A percentile compares a stretch with the other conserved stretches of the same genome.
These are phyloP conservation scores for Phoma sp. DNA, from an alignment of 2,329 filamentous ascomycete species.

Conservation along the genomic window DNA sequence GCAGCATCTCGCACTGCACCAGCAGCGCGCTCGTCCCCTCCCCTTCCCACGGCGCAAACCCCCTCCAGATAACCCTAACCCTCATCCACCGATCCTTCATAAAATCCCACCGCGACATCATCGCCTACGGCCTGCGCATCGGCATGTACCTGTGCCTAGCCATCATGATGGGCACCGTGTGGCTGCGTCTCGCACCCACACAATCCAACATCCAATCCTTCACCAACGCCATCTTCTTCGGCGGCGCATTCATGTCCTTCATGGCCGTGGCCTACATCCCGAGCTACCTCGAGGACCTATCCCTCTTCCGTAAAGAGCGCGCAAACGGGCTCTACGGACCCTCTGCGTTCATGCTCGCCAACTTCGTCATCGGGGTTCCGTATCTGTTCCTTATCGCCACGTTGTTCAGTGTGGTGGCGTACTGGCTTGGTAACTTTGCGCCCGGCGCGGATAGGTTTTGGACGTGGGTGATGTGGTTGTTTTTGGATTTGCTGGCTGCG, in stretches of 20 bases:
- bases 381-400: constrained; percentile 80
- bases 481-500: constrained; percentile 81
- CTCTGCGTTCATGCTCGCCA: constrained; percentile 73
- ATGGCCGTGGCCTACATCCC: constrained; percentile 79
- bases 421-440: constrained; percentile 81
- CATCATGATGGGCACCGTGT: constrained; percentile 88
- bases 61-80: constrained; percentile 62
- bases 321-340: constrained; percentile 82
- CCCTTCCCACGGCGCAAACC: constrained; percentile 46
- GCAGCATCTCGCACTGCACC: background rate
- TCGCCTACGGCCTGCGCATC: constrained; percentile 82
- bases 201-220: constrained; percentile 80
- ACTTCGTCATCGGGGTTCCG: constrained; percentile 81
- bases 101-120: constrained; percentile 82
- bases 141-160: constrained; percentile 83
- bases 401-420: constrained; percentile 75
- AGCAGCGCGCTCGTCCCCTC: background rate
- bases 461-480: constrained; percentile 82
- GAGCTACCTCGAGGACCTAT: constrained; percentile 78
- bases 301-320: constrained; percentile 76
- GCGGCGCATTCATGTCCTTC: constrained; percentile 60
- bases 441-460: constrained; percentile 71
- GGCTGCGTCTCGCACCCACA: constrained; percentile 71
- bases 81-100: constrained; percentile 80
- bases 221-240: constrained; percentile 75